These are phyloP conservation scores for Hordeum pubiflorum DNA, from an alignment of 202 grass and related monocot species.

Conservation along the genomic window DNA sequence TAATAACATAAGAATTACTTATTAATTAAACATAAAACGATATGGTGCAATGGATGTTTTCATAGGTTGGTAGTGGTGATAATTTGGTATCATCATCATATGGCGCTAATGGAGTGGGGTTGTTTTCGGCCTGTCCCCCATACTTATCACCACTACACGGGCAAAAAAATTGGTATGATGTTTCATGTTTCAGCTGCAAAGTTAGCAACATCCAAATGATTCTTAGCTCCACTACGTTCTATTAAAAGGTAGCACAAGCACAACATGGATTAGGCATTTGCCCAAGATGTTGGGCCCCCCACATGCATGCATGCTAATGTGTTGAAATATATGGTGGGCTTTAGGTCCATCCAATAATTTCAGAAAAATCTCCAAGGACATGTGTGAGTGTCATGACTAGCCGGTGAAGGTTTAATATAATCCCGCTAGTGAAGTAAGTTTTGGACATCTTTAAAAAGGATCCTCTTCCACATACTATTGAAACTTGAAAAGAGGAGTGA, in stretches of 20 bases:
- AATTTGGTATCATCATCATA: no score
- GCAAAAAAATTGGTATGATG: background rate
- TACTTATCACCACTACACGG: background rate
- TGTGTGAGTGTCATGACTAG: no score
- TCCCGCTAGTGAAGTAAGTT: no score
- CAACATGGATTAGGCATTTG: background rate
- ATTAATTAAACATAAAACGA: background rate
- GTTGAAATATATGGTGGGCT: no score
- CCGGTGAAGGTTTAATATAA: no score
- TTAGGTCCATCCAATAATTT: no score
- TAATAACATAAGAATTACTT: background rate
- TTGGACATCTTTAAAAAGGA: no score
- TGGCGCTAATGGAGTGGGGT: background rate
- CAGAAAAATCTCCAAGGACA: no score
- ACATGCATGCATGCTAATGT: background rate
- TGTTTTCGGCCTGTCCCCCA: background rate
- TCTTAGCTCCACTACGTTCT: constrained; percentile 17
- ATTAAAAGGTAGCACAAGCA: constrained; percentile 8
- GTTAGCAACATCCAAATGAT: constrained; percentile 15
- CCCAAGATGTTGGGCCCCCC: background rate
- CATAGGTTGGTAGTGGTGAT: background rate
- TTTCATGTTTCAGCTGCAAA: constrained; percentile 14
- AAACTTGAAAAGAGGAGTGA: no score
- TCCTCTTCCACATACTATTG: no score
- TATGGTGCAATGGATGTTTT: background rate